These are phyloP conservation scores for Aspergillus texensis DNA, from an alignment of 2,329 filamentous ascomycete species.

Conservation along the genomic window DNA sequence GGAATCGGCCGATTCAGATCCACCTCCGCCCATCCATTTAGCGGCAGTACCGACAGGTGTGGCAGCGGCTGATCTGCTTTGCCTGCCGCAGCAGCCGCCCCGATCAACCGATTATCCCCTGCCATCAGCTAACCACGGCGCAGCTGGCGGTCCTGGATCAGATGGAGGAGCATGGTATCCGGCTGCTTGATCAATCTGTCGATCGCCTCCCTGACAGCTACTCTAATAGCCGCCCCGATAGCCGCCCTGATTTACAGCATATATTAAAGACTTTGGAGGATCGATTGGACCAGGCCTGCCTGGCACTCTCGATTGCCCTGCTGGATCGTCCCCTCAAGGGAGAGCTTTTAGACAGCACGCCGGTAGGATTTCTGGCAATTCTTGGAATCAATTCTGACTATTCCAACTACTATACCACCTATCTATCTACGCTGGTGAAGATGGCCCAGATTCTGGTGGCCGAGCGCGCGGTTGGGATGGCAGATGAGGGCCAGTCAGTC, in stretches of 20 bases:
- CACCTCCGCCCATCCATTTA: too few species aligned
- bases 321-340: neutral
- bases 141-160: too few species aligned
- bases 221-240: too few species aligned
- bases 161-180: too few species aligned
- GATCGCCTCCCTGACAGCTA: too few species aligned
- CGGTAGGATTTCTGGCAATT: neutral
- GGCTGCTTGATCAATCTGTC: too few species aligned
- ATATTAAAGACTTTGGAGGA: neutral
- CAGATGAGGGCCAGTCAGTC: neutral
- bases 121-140: too few species aligned
- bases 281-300: neutral
- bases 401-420: conserved; percentile 3
- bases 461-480: neutral
- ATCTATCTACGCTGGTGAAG: conserved; percentile 7
- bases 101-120: too few species aligned
- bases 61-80: too few species aligned
- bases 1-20: too few species aligned
- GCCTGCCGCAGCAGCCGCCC: too few species aligned
- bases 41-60: too few species aligned
- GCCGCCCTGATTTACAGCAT: rapidly evolving
- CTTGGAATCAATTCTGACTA: neutral
- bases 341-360: neutral
- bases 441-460: conserved; percentile 7
- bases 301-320: neutral